Evolutionary conservation across 2,329 filamentous ascomycete genomes (phyloP), one percentile per base, ranked within the genome.

Genomic region (Penicillium hordei): DNA sequence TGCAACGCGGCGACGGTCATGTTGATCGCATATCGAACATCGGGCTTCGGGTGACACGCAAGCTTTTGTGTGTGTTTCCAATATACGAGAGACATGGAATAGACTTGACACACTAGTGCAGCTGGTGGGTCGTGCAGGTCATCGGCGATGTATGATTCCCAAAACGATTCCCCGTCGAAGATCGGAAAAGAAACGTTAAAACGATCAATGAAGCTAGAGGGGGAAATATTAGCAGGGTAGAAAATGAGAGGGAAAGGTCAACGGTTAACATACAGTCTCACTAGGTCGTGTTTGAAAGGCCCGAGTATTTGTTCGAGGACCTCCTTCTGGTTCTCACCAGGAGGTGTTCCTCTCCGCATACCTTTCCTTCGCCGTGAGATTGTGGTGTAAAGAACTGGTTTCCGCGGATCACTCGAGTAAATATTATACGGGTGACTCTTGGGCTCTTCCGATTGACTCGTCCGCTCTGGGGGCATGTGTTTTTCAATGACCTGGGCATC

Each of bases 111-210:
- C 4, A 87, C 65, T 23, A 88, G 71, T 2, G 83, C 81, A 0
- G 83, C 82, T 0, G 84, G 84, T 51, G 83, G 79, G 10, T 78
- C 75, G 10, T 80, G 75, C 56, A 80, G 70, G 19, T 77, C 68
- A 5, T 76, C 75, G 6, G 73, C 79, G 33, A 68, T 73, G 55
- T 81, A 82, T 23, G 81, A 79, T 12, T 76, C 75, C 58, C 80
- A 76, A 55, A 87, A 84, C 0, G 79, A 77, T 3, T 76, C 69
- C 43, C 84, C 81, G 58, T 88, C 83, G 8, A 87, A 76, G 2
- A 88, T 73, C 0, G 85, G 86, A 58, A 87, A 83, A n/a, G 83
- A 84, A n/a, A 75, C 74, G 66, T 87, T 84, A 39, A 83, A 79
- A 54, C 82, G 78, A 33, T 78, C 74, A 55, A 86, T 81, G 65